A percentile compares a stretch with the other conserved stretches of the same genome.
These are phyloP conservation scores for Theobroma grandiflorum DNA, from an alignment of 441 rosid species.

Conservation along the genomic window DNA sequence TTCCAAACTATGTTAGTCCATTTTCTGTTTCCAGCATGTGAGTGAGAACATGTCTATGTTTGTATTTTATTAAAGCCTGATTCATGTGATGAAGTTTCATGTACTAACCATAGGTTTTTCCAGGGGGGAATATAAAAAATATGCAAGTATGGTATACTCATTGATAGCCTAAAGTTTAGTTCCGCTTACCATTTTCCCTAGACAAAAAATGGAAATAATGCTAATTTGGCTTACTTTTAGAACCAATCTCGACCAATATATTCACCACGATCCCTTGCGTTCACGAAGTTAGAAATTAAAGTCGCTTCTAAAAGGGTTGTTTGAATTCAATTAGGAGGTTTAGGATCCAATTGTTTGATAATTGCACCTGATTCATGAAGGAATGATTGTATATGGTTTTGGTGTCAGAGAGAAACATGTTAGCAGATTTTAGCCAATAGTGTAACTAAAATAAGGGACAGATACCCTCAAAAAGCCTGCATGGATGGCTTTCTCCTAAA, in stretches of 20 bases:
- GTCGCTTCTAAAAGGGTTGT: too few relatives aligned
- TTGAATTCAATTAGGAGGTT: not conserved
- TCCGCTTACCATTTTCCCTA: too few relatives aligned
- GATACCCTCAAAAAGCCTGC: conserved; percentile 13
- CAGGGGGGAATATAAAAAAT: too few relatives aligned
- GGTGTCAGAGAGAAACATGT: not conserved
- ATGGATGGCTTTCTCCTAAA: conserved; percentile 15
- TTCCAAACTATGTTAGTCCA: not conserved
- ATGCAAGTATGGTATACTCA: too few relatives aligned
- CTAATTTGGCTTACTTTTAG: too few relatives aligned
- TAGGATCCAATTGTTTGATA: not conserved
- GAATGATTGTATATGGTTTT: not conserved
- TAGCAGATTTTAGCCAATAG: not conserved
- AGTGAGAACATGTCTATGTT: not conserved
- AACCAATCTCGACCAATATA: too few relatives aligned
- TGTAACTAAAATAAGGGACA: conserved; percentile 16
- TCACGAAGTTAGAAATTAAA: too few relatives aligned
- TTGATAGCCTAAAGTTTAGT: not conserved
- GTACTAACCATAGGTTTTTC: not conserved
- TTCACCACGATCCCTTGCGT: too few relatives aligned
- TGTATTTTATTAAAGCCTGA: not conserved
- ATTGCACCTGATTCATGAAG: not conserved
- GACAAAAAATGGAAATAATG: too few relatives aligned
- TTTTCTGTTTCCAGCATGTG: not conserved
- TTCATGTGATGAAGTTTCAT: conserved; percentile 12